Evolutionary conservation across 306 rosid genomes (phyloP).

Genomic region (Gastrolobium villosum): DNA sequence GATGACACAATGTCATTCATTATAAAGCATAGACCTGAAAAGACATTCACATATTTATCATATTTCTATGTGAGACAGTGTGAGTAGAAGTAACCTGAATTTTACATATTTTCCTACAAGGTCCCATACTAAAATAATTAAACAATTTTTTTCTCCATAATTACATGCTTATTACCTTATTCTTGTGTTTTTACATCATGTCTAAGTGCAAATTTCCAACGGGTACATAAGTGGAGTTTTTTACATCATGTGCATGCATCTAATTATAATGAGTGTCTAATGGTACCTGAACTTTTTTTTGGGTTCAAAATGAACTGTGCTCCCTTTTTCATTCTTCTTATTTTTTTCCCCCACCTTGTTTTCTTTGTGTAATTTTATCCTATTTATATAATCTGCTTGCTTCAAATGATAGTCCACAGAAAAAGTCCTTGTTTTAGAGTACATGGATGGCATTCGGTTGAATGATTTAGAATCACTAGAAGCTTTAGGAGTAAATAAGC

Average conservation of each 20-base stretch:
- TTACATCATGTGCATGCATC: conserved; percentile 17
- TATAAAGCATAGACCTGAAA: conserved; percentile 23
- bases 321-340: conserved; percentile 9
- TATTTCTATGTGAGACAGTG: conserved; percentile 12
- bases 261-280: conserved; percentile 21
- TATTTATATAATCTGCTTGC: conserved; percentile 44
- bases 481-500: conserved; percentile 85
- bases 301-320: conserved; percentile 23
- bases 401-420: conserved; percentile 82
- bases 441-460: conserved; percentile 97
- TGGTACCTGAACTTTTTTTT: background rate
- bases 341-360: background rate
- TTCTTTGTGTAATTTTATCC: conserved; percentile 43
- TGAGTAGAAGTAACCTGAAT: background rate
- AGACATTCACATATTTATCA: conserved; percentile 20
- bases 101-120: conserved; percentile 32
- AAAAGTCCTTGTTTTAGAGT: conserved; percentile 87
- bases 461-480: conserved; percentile 82
- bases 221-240: conserved; percentile 28
- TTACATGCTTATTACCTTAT: conserved; percentile 15
- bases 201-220: conserved; percentile 17
- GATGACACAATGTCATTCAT: conserved; percentile 28
- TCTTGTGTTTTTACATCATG: conserved; percentile 24
- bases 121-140: background rate
- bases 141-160: background rate